phyloP scores from a whole-genome alignment of 140 eudicot genomes.

The Anethum foeniculum region DNA sequence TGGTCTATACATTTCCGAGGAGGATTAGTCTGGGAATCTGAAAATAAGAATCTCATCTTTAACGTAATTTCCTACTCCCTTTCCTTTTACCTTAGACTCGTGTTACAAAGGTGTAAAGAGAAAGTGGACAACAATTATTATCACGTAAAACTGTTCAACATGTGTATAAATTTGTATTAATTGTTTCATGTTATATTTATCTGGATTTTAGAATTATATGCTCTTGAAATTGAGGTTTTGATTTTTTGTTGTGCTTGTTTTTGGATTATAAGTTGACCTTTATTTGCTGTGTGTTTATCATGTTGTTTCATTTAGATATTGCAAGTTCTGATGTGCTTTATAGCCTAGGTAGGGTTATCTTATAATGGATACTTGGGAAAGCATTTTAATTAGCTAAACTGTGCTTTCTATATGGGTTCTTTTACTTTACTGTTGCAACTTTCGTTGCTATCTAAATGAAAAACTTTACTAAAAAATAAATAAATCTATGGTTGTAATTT shows the following conservation, averaged over 20 bases:
- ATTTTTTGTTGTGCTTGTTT: background rate
- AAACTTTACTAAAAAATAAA: background rate
- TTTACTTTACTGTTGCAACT: background rate
- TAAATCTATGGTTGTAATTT: background rate
- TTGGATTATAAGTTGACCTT: background rate
- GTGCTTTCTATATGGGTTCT: background rate
- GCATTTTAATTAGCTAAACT: background rate
- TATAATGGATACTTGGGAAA: background rate
- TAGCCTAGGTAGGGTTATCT: background rate
- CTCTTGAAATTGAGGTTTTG: background rate
- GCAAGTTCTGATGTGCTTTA: background rate
- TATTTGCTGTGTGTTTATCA: background rate
- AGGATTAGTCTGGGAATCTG: conserved; percentile 81
- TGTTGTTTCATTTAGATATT: background rate
- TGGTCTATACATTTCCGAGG: conserved; percentile 81
- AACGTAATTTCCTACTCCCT: conserved; percentile 32
- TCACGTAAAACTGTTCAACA: too few species aligned
- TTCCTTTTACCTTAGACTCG: background rate
- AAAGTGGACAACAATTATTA: too few species aligned
- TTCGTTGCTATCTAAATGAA: background rate
- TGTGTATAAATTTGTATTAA: too few species aligned
- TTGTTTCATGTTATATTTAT: background rate
- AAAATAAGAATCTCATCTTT: conserved; percentile 77
- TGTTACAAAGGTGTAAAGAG: background rate
- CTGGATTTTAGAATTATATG: background rate